phyloP scores from a whole-genome alignment of 2,329 filamentous ascomycete species.

The Hymenoscyphus scutula region DNA sequence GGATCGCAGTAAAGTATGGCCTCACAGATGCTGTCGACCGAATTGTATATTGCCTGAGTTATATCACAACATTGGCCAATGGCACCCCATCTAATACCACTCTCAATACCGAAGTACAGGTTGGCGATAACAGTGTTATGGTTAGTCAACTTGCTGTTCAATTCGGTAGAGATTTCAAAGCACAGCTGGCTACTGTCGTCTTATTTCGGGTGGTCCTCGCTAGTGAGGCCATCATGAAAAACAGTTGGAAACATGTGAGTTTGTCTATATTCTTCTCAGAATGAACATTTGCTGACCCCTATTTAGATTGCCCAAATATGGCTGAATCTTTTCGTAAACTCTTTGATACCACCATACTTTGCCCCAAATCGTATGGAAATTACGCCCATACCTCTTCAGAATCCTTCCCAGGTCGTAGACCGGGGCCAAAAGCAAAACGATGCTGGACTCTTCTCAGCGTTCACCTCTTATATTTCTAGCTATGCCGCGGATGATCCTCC shows the following conservation, averaged over 20 bases:
- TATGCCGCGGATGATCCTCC: constrained; percentile 97
- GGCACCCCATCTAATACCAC: constrained; percentile 75
- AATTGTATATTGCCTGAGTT: constrained; percentile 84
- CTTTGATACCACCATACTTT: constrained; percentile 81
- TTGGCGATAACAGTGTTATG: constrained; percentile 90
- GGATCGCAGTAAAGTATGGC: constrained; percentile 82
- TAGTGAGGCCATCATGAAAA: constrained; percentile 72
- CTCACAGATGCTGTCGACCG: constrained; percentile 87
- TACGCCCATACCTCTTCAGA: constrained; percentile 82
- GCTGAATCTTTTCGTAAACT: constrained; percentile 94
- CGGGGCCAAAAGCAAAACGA: constrained; percentile 76
- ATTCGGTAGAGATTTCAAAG: constrained; percentile 89
- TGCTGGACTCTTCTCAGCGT: constrained; percentile 84
- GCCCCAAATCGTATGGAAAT: constrained; percentile 66
- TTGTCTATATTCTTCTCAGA: neutral
- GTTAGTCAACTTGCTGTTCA: constrained; percentile 97
- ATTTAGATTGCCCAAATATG: constrained; percentile 81
- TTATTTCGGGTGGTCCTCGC: constrained; percentile 88
- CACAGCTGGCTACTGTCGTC: constrained; percentile 91
- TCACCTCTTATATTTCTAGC: constrained; percentile 96
- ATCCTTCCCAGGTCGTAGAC: constrained; percentile 89
- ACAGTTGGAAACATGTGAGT: constrained; percentile 77
- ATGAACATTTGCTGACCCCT: constrained; percentile 39
- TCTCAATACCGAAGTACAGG: constrained; percentile 94
- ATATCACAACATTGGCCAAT: constrained; percentile 83